Evolutionary conservation across 257 asterid genomes (phyloP).

Genomic region (Solanum rostratum): DNA sequence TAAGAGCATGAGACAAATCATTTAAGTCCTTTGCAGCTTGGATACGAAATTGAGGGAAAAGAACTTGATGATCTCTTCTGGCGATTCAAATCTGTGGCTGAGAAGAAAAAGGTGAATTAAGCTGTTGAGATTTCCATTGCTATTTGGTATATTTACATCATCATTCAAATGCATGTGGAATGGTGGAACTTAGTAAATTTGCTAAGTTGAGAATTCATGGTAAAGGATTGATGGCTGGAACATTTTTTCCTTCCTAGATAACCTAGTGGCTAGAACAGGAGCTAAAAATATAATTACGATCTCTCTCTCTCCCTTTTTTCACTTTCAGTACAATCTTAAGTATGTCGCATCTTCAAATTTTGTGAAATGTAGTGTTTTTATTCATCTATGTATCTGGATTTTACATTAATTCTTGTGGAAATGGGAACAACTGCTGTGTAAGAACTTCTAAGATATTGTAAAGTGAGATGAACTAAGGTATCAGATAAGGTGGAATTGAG

Average conservation of each 20-base stretch:
- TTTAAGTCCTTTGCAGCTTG: constrained; percentile 50
- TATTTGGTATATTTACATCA: background rate
- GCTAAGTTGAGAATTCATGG: background rate
- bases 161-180: background rate
- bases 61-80: constrained; percentile 82
- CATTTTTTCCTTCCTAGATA: background rate
- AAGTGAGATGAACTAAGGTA: background rate
- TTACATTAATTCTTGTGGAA: background rate
- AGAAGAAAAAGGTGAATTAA: constrained; percentile 71
- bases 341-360: background rate
- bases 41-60: constrained; percentile 73
- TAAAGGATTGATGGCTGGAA: background rate
- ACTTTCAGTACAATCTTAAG: background rate
- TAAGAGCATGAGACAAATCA: background rate
- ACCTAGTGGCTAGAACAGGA: background rate
- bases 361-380: background rate
- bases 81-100: constrained; percentile 91
- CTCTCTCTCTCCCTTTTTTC: background rate
- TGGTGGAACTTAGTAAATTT: background rate
- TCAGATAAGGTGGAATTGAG: background rate
- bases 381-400: background rate
- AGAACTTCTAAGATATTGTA: background rate
- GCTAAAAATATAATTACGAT: background rate
- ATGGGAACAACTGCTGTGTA: background rate
- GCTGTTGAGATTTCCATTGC: background rate